Evolutionary conservation across 2,329 filamentous ascomycete genomes (phyloP).

Genomic region (Magnaporthales sp.): DNA sequence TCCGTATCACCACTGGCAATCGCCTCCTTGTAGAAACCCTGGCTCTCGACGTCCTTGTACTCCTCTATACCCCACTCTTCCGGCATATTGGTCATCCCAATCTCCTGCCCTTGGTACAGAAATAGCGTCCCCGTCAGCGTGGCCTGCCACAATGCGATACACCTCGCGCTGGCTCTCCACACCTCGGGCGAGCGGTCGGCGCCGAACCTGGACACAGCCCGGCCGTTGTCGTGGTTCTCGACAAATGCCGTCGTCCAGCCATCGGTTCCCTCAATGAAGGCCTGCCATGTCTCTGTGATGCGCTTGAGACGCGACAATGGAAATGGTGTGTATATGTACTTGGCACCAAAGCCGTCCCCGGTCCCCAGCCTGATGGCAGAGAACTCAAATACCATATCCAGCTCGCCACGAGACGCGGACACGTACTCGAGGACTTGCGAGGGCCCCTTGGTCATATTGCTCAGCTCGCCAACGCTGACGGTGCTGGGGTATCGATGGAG

Average conservation of each 20-base stretch:
- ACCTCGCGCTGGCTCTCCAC: conserved; percentile 37
- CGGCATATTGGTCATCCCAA: conserved; percentile 49
- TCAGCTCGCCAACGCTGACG: conserved; percentile 65
- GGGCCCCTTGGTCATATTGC: conserved; percentile 46
- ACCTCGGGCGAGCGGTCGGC: conserved; percentile 30
- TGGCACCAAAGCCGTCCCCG: conserved; percentile 40
- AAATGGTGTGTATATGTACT: conserved; percentile 43
- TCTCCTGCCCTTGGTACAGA: conserved; percentile 53
- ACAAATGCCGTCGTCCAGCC: conserved; percentile 52
- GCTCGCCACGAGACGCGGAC: conserved; percentile 44
- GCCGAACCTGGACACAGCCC: conserved; percentile 44
- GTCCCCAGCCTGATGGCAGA: conserved; percentile 47
- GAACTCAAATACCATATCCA: conserved; percentile 65
- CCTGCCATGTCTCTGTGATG: conserved; percentile 39
- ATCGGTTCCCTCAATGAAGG: conserved; percentile 41
- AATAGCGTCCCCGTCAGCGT: conserved; percentile 45
- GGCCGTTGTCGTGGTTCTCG: conserved; percentile 55
- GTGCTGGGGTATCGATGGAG: conserved; percentile 47
- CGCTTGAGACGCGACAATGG: conserved; percentile 38
- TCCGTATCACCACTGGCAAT: conserved; percentile 20
- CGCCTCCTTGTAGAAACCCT: conserved; percentile 32
- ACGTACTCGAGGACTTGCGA: conserved; percentile 51
- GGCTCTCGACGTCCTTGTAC: conserved; percentile 39
- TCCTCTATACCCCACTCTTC: conserved; percentile 36
- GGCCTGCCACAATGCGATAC: conserved; percentile 40